Base-by-base conservation (phyloP, 768 basidiomycete genomes). In the Pleurotus eryngii region DNA sequence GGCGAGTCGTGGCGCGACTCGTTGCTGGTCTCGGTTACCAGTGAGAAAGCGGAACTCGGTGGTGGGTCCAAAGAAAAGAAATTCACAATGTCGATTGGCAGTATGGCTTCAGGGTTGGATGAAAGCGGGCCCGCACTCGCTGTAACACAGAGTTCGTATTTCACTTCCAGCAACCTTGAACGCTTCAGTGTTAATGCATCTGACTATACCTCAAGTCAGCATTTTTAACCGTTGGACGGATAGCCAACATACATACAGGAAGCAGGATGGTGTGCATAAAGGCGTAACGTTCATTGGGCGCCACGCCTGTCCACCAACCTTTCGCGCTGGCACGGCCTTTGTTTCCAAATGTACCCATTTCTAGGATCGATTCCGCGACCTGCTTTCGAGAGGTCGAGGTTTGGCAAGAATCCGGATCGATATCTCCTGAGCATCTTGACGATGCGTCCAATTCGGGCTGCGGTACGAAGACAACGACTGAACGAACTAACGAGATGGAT, bases 241-340 rank as follows among this genome's bases (percentile, higher is more conserved):
- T 35, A 35, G 30, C 30, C 8, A 35, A 35, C 88, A 72, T 66
- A 35, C 88, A 72, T 66, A 95, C 94, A 24, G 94, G 93, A 42
- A 95, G 65, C 7, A 82, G 65, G 5, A 97, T 77, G 53, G 79
- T 83, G 65, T 92, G 86, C 14, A 80, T 78, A 69, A 93, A 91
- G 17, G 83, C 77, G 7, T 77, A 72, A 4, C 76, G 74, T 60
- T 86, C 82, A 1, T 84, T 83, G 3, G 87, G 74, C 12, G 75
- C 71, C 5, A 95, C 84, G 6, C 95, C 95, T 4, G 83, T 78
- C 93, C 94, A 96, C 89, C 92, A 96, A 1, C 93, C 94, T 64
- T 85, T 87, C 20, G 85, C 89, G 42, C 89, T 92, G 8, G 87
- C 89, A 65, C 84, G 80, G 2, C 89, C 89, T 60, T 81, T 80